Percentiles rank a stretch among this genome's conserved stretches.
Evolutionary conservation across 176 grass and related monocot species (phyloP).

Genomic region (Calamus simplicifolius): DNA sequence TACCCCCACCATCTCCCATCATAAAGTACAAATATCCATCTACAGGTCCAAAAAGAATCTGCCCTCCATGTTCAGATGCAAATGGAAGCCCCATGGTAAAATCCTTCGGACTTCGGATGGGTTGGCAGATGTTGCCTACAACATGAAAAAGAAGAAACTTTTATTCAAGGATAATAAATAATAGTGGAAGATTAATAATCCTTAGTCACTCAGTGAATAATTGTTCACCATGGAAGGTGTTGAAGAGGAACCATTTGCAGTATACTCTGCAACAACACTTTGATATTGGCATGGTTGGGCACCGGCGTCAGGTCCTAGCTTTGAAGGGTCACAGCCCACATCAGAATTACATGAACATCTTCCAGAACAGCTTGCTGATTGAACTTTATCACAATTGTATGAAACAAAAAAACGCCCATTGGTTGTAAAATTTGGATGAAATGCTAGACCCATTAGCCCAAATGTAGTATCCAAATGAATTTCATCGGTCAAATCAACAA

Average conservation of each 20-base stretch:
- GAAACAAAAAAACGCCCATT: slow-evolving; percentile 92
- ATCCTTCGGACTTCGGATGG: slow-evolving; percentile 69
- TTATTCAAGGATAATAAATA: not conserved
- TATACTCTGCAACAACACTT: slow-evolving; percentile 64
- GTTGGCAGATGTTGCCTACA: slow-evolving; percentile 55
- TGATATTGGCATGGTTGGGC: slow-evolving; percentile 75
- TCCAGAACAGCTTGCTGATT: slow-evolving; percentile 63
- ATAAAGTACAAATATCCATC: slow-evolving; percentile 92
- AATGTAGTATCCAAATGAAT: slow-evolving; percentile 63
- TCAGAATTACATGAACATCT: slow-evolving; percentile 91
- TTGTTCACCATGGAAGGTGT: slow-evolving; percentile 49
- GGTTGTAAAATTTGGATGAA: slow-evolving; percentile 65
- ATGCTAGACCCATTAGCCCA: slow-evolving; percentile 82
- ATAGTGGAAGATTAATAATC: too few species aligned
- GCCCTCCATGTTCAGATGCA: slow-evolving; percentile 57
- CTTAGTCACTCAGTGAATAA: too few species aligned
- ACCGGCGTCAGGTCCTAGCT: slow-evolving; percentile 50
- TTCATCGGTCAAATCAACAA: slow-evolving; percentile 88
- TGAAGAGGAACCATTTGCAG: slow-evolving; percentile 50
- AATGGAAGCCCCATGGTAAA: slow-evolving; percentile 74
- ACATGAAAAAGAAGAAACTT: slow-evolving; percentile 8
- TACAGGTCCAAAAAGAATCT: slow-evolving; percentile 72
- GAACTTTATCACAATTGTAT: slow-evolving; percentile 76
- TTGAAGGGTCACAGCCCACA: slow-evolving; percentile 76
- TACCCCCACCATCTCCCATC: slow-evolving; percentile 90